These are phyloP conservation scores for Alternaria dauci DNA, from an alignment of 2,329 filamentous ascomycete genomes.

Conservation along the genomic window DNA sequence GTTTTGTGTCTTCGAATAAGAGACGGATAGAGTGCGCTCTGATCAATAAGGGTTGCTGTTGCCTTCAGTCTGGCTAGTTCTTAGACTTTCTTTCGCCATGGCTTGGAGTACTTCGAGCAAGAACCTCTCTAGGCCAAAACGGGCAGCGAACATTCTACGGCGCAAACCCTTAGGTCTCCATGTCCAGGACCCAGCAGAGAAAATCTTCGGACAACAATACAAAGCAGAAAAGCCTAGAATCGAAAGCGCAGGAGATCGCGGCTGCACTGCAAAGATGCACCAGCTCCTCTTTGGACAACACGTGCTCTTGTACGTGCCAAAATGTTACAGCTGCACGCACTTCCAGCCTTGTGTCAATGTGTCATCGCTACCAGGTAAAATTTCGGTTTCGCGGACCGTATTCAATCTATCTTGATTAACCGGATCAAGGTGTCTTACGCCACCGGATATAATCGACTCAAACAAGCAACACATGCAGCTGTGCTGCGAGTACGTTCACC, in stretches of 20 bases:
- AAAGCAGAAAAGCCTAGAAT: neutral
- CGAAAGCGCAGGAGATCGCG: neutral
- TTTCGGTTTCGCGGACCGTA: conserved; percentile 23
- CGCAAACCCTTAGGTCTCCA: neutral
- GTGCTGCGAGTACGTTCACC: neutral
- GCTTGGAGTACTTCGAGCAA: neutral
- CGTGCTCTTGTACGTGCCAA: conserved; percentile 1
- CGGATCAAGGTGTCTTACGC: conserved; percentile 7
- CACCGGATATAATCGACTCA: conserved; percentile 8
- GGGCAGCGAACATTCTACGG: neutral
- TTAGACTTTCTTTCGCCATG: neutral
- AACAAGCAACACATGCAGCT: conserved; percentile 6
- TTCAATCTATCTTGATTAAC: conserved; percentile 24
- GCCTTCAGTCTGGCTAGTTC: neutral
- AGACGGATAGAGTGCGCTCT: neutral
- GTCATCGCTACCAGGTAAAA: conserved; percentile 3
- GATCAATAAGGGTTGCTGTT: neutral
- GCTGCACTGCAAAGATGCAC: neutral
- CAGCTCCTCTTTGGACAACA: neutral
- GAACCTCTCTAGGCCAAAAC: neutral
- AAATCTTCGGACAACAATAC: neutral
- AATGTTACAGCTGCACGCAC: conserved; percentile 5
- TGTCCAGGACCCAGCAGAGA: neutral
- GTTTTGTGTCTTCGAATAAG: neutral
- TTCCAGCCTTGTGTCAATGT: conserved; percentile 1